Evolutionary conservation across 1,284 basidiomycete species (phyloP).

Genomic region (Chalciporus sp.): DNA sequence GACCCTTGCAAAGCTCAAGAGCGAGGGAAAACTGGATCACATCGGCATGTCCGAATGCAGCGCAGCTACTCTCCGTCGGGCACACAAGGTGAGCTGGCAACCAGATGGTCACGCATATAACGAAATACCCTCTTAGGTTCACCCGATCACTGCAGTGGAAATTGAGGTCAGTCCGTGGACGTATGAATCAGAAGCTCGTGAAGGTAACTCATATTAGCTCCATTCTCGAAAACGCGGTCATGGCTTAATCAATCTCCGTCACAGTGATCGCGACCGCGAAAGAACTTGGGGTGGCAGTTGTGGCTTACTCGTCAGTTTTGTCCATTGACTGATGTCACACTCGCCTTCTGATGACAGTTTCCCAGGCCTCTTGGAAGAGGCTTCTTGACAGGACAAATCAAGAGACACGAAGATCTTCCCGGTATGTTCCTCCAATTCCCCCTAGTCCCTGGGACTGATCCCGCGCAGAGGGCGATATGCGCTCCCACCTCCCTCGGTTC

Average conservation of each 20-base stretch:
- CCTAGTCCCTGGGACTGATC: neutral
- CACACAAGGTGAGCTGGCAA: constrained; percentile 32
- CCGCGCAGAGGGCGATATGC: constrained; percentile 27
- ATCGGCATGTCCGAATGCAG: constrained; percentile 53
- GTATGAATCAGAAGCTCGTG: constrained; percentile 43
- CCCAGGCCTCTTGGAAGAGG: constrained; percentile 35
- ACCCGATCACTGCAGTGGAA: neutral
- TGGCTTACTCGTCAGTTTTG: constrained; percentile 49
- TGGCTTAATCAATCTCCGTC: constrained; percentile 20
- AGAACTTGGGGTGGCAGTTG: constrained; percentile 49
- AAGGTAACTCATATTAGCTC: constrained; percentile 25
- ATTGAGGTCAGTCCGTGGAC: constrained; percentile 48
- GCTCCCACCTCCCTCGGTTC: constrained; percentile 20
- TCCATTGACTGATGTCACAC: neutral
- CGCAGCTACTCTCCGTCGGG: constrained; percentile 48
- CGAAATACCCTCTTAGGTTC: constrained; percentile 32
- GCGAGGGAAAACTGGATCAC: constrained; percentile 48
- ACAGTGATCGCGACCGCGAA: constrained; percentile 38
- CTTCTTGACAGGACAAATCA: constrained; percentile 48
- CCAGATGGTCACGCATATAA: too few relatives aligned
- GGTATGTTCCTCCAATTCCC: constrained; percentile 1
- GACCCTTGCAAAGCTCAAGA: constrained; percentile 32
- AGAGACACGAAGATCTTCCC: constrained; percentile 45
- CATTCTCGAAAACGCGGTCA: neutral
- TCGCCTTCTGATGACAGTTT: neutral